Percentiles rank a stretch among this genome's conserved stretches.
Conservation (phyloP, 2,329 filamentous ascomycete genomes). For the Huntiella decipiens region DNA sequence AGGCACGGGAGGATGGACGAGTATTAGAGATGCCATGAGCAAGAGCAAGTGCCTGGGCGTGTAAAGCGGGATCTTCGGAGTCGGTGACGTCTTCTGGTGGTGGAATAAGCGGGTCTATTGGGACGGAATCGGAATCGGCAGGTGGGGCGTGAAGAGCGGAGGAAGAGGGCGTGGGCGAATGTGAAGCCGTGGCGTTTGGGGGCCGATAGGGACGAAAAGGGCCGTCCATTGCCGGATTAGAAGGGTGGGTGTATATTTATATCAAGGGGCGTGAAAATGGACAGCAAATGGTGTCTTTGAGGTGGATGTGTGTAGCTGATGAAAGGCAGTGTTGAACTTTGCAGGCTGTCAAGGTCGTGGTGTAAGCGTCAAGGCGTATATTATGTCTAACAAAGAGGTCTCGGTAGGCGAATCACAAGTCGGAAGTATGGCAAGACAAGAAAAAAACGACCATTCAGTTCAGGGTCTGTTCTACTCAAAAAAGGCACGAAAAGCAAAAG, state of each 20-base stretch:
- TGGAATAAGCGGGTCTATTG: too few relatives aligned
- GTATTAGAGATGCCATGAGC: not conserved
- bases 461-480: not conserved
- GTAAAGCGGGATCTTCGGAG: not conserved
- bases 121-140: too few relatives aligned
- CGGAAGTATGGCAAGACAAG: not conserved
- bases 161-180: not conserved
- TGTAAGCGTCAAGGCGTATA: not conserved
- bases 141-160: not conserved
- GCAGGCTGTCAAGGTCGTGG: too few relatives aligned
- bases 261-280: too few relatives aligned
- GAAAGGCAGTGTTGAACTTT: too few relatives aligned
- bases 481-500: too few relatives aligned
- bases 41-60: constrained; percentile 3
- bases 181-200: not conserved
- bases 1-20: not conserved
- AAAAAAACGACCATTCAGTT: not conserved
- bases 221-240: not conserved
- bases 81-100: too few relatives aligned
- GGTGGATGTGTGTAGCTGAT: too few relatives aligned
- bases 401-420: not conserved
- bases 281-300: too few relatives aligned
- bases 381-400: not conserved
- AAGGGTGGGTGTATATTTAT: too few relatives aligned
- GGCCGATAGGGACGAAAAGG: constrained; percentile 2